Base-by-base conservation (phyloP, 2,329 filamentous ascomycete species). In the Sarocladium kiliense region DNA sequence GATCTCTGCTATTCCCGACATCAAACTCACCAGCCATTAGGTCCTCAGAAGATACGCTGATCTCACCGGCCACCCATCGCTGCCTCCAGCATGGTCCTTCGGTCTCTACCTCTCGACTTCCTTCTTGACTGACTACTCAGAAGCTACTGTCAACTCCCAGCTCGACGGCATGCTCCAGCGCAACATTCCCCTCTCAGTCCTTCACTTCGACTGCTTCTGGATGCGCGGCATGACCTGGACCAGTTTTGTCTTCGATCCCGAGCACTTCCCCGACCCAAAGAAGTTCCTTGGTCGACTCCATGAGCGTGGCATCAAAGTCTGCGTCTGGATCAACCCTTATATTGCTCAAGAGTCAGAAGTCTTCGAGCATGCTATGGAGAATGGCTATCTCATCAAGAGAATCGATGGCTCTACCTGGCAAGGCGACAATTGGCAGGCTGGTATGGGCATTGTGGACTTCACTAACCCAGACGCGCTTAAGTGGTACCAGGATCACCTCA, bases 181-280 rank as follows among this genome's bases (percentile, higher is more conserved):
- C 2, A 78, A 81, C 45, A 86, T 86, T 16, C 82, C 84, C 0
- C 77, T 90, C 1, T 81, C 86, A 36, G 85, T 89, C 2, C 89
- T 90, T 68, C 87, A 90, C 67, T 90, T 87, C 60, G 87, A 90
- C 65, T 88, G 84, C 67, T 90, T 89, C 76, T 90, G 86, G 86
- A 84, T 90, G 77, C 84, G 85, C 58, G 84, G 82, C 1, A 89
- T 88, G 65, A 82, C 83, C 55, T 90, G 86, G 87, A 88, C 85
- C 57, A 86, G 89, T 66, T 89, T 90, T 60, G 77, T 84, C 53
- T 90, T 89, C 70, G 85, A 87, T 62, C 71, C 77, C 1, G 80
- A 85, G 47, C 80, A 80, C 61, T 90, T 90, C 68, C 85, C 86
- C 0, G 85, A 90, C 59, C 84, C 87, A 1, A 76, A 77, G 53